phyloP scores from a whole-genome alignment of 805 yeast genomes.

The Kuraishia hungarica region DNA sequence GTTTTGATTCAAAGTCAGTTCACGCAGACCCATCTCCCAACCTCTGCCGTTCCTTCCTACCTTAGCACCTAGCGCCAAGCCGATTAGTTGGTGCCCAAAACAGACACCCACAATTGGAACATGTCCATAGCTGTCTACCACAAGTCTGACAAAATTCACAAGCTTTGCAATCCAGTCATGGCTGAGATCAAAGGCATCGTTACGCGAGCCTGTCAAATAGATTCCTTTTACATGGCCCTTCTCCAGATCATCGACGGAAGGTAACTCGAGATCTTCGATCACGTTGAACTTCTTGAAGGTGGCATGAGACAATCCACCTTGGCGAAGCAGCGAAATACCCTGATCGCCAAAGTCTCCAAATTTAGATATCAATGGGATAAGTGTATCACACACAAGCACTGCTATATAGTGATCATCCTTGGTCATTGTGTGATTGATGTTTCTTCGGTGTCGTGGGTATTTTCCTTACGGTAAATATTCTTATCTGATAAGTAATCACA shows the following conservation, averaged over 20 bases:
- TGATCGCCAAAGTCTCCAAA: slow-evolving; percentile 50
- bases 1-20: slow-evolving; percentile 36
- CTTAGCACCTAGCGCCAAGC: slow-evolving; percentile 52
- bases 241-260: slow-evolving; percentile 11
- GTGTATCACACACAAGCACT: slow-evolving; percentile 30
- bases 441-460: neutral
- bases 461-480: neutral
- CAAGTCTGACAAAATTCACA: slow-evolving; percentile 22
- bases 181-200: slow-evolving; percentile 33
- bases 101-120: slow-evolving; percentile 67
- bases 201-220: slow-evolving; percentile 45
- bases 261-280: slow-evolving; percentile 15
- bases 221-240: slow-evolving; percentile 26
- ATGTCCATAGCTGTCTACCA: slow-evolving; percentile 9
- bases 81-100: slow-evolving; percentile 81
- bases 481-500: neutral
- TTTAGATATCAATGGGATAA: slow-evolving; percentile 19
- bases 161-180: slow-evolving; percentile 32
- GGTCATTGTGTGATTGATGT: neutral
- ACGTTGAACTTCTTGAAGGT: slow-evolving; percentile 29
- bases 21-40: slow-evolving; percentile 64
- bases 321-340: slow-evolving; percentile 23
- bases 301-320: slow-evolving; percentile 12
- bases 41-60: slow-evolving; percentile 54
- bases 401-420: slow-evolving; percentile 23